These are phyloP conservation scores for Alternaria triticina DNA, from an alignment of 2,329 filamentous ascomycete species.

Conservation along the genomic window DNA sequence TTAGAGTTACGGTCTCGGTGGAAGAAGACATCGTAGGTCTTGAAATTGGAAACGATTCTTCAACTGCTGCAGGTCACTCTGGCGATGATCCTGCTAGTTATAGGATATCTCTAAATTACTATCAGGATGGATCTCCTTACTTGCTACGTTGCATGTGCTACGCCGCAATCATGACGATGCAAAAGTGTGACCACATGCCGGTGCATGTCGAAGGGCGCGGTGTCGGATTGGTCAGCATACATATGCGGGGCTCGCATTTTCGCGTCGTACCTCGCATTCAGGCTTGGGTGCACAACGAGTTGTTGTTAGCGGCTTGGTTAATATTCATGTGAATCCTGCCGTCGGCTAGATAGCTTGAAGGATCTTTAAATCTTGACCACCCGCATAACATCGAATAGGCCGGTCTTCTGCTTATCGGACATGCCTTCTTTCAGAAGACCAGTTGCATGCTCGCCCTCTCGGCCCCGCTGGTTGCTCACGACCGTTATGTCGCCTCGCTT, in stretches of 20 bases:
- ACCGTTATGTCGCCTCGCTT: constrained; percentile 43
- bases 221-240: constrained; percentile 20
- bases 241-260: constrained; percentile 16
- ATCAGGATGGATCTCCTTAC: neutral
- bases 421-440: constrained; percentile 33
- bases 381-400: constrained; percentile 37
- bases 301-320: neutral
- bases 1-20: constrained; percentile 35
- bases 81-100: neutral
- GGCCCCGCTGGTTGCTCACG: constrained; percentile 55
- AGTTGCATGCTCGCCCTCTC: constrained; percentile 39
- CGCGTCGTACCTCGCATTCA: constrained; percentile 3
- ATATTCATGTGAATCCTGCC: neutral
- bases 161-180: neutral
- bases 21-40: neutral
- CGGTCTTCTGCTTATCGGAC: constrained; percentile 34
- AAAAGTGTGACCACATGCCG: neutral
- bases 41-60: neutral
- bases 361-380: constrained; percentile 22
- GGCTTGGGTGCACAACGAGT: neutral
- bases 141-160: neutral
- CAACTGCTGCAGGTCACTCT: neutral
- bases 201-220: neutral
- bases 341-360: neutral
- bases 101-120: neutral